These are phyloP conservation scores for Erodium moschatum DNA, from an alignment of 441 rosid genomes.

Conservation along the genomic window DNA sequence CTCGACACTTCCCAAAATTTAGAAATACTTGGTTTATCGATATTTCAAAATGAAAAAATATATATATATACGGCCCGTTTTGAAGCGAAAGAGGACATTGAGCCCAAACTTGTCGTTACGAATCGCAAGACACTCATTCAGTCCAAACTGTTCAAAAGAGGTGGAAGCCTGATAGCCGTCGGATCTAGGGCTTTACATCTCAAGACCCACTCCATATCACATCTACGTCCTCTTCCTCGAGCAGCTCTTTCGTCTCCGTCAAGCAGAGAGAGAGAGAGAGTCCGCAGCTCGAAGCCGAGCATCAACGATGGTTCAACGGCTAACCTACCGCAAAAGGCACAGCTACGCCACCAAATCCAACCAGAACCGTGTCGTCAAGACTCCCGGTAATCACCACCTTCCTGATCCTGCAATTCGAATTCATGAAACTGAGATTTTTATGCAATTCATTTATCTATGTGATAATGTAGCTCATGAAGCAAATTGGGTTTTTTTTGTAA, in stretches of 20 bases:
- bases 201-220: background rate
- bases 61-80: too few species aligned
- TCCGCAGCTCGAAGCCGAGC: background rate
- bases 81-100: too few species aligned
- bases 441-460: background rate
- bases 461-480: background rate
- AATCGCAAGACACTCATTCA: background rate
- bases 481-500: background rate
- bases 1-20: too few species aligned
- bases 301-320: conserved; percentile 69
- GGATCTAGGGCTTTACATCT: background rate
- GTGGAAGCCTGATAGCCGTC: background rate
- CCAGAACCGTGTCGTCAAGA: conserved; percentile 77
- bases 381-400: conserved; percentile 47
- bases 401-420: too few species aligned
- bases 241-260: conserved; percentile 9
- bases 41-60: too few species aligned
- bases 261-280: background rate
- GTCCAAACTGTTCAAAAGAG: background rate
- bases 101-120: too few species aligned
- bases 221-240: background rate
- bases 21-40: too few species aligned
- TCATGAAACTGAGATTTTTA: background rate
- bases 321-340: conserved; percentile 67
- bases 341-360: conserved; percentile 85